phyloP scores from a whole-genome alignment of 768 basidiomycete species.

The Floccularia luteovirens region DNA sequence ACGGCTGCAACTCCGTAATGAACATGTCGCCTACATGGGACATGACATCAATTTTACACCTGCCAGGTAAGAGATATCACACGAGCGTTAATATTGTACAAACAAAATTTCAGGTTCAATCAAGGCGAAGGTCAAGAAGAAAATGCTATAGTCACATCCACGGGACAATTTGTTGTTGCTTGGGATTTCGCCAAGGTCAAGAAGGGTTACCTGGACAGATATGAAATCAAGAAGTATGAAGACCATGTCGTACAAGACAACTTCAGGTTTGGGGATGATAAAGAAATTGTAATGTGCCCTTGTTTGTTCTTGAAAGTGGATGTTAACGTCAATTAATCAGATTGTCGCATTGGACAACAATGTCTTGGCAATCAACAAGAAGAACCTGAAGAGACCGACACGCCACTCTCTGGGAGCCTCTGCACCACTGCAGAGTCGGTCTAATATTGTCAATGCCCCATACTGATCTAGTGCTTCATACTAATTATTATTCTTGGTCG shows the following conservation, averaged over 20 bases:
- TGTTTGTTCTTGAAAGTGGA: constrained; percentile 3
- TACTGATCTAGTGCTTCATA: too few species aligned
- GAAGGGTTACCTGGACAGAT: constrained; percentile 83
- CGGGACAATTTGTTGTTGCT: constrained; percentile 85
- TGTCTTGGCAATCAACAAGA: constrained; percentile 92
- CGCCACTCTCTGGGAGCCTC: constrained; percentile 58
- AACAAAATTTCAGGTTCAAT: constrained; percentile 70
- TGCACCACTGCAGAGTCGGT: constrained; percentile 33
- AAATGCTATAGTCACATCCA: constrained; percentile 93
- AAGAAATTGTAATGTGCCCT: constrained; percentile 71
- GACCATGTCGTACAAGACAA: constrained; percentile 94
- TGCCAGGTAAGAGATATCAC: constrained; percentile 74
- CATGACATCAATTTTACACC: constrained; percentile 83
- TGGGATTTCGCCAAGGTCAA: constrained; percentile 98
- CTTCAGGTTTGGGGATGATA: constrained; percentile 97
- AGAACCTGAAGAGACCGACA: constrained; percentile 77
- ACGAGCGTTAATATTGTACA: too few species aligned
- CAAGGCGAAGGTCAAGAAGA: constrained; percentile 82
- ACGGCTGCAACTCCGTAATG: constrained; percentile 78
- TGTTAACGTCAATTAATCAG: constrained; percentile 27
- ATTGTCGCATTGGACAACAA: constrained; percentile 94
- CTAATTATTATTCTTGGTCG: too few species aligned
- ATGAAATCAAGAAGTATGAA: constrained; percentile 95
- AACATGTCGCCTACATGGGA: constrained; percentile 95
- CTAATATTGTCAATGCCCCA: constrained; percentile 63